phyloP scores from a whole-genome alignment of 768 basidiomycete genomes.

The Fibroporia radiculosa region DNA sequence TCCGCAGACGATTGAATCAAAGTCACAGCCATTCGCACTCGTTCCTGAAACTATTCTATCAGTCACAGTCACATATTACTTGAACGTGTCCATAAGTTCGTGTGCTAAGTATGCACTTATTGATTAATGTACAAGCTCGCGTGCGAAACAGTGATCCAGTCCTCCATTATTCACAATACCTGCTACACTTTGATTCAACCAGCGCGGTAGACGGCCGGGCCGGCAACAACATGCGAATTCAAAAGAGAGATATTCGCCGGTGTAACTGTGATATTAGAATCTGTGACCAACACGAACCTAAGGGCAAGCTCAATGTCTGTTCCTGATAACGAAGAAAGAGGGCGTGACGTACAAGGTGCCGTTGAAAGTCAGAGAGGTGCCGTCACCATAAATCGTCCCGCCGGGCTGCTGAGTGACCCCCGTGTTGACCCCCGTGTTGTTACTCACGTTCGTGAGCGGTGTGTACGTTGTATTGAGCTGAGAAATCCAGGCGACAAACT shows the following conservation, averaged over 20 bases:
- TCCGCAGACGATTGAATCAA: no score
- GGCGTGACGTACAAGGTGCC: slow-evolving; percentile 35
- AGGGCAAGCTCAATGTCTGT: background rate
- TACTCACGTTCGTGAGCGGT: slow-evolving; percentile 34
- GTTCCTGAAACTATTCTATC: no score
- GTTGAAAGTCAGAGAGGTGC: slow-evolving; percentile 37
- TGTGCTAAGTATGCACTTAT: no score
- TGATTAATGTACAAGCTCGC: no score
- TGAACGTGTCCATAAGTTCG: no score
- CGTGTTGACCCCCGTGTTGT: slow-evolving; percentile 35
- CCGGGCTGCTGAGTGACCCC: slow-evolving; percentile 43
- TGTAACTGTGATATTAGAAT: slow-evolving; percentile 42
- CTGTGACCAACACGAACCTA: slow-evolving; percentile 45
- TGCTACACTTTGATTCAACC: no score
- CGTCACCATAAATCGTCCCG: slow-evolving; percentile 35
- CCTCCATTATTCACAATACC: no score
- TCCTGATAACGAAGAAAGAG: background rate
- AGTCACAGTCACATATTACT: no score
- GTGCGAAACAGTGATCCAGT: no score
- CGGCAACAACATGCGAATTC: slow-evolving; percentile 48
- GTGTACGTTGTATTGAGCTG: slow-evolving; percentile 58
- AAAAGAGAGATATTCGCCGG: slow-evolving; percentile 49
- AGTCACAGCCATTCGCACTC: no score
- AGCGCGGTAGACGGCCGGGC: slow-evolving; percentile 42
- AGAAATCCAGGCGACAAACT: slow-evolving; percentile 51